Evolutionary conservation across 345 rosid species (phyloP).

Genomic region (Sonneratia caseolaris): DNA sequence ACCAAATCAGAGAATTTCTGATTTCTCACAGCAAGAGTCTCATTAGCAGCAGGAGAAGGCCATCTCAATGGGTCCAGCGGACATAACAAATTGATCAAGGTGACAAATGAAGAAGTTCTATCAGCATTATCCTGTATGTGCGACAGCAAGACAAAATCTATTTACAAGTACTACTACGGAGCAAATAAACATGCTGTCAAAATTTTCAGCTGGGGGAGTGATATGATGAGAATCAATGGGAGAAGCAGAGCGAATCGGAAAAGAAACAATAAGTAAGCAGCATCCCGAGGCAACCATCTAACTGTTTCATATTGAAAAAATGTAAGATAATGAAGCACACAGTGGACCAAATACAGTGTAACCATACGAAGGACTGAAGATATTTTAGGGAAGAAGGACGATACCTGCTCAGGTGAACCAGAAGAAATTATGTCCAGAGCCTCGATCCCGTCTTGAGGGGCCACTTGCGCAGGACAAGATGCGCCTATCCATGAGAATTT

Average conservation of each 20-base stretch:
- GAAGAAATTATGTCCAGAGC: conserved; percentile 85
- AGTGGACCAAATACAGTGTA: neutral
- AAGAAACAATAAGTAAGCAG: neutral
- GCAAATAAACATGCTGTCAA: neutral
- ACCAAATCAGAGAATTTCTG: conserved; percentile 98
- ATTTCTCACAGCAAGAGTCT: conserved; percentile 64
- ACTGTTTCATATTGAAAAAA: neutral
- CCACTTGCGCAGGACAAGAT: conserved; percentile 47
- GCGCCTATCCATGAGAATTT: conserved; percentile 60
- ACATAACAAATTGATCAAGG: conserved; percentile 78
- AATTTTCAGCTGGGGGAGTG: neutral
- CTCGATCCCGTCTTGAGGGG: conserved; percentile 86
- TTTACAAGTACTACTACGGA: neutral
- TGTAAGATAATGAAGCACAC: neutral
- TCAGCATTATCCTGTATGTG: conserved; percentile 90
- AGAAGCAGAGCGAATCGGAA: neutral
- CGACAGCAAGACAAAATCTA: conserved; percentile 9
- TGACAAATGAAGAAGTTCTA: conserved; percentile 86
- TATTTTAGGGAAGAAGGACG: neutral
- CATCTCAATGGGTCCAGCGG: conserved; percentile 92
- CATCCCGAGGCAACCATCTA: neutral
- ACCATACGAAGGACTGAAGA: neutral
- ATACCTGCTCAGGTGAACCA: conserved; percentile 96
- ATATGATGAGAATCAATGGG: neutral
- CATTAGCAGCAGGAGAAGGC: conserved; percentile 81